These are phyloP conservation scores for Scytalidium lignicola DNA, from an alignment of 2,329 filamentous ascomycete genomes.

Conservation along the genomic window DNA sequence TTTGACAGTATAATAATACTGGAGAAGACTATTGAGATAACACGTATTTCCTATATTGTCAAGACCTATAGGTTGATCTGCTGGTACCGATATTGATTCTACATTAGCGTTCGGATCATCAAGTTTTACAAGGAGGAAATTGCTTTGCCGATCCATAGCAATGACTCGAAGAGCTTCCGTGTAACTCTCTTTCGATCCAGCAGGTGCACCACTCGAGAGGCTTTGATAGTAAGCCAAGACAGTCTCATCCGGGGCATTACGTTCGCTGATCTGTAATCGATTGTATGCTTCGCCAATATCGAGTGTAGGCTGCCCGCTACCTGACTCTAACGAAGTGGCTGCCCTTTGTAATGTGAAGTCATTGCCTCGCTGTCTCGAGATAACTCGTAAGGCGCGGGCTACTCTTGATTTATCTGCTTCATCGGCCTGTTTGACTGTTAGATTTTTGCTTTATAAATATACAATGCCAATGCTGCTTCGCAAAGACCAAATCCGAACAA, in stretches of 20 bases:
- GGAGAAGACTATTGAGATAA: constrained; percentile 92
- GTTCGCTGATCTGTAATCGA: constrained; percentile 24
- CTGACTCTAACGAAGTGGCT: constrained; percentile 22
- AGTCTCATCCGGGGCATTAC: constrained; percentile 24
- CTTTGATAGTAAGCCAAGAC: constrained; percentile 27
- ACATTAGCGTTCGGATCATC: constrained; percentile 27
- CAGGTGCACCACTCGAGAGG: constrained; percentile 18
- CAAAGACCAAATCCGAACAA: background rate
- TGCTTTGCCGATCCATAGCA: constrained; percentile 25
- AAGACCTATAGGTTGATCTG: constrained; percentile 73
- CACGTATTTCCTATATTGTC: constrained; percentile 97
- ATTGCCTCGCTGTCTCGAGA: constrained; percentile 21
- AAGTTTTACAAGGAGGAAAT: constrained; percentile 27
- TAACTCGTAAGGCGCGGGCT: constrained; percentile 22
- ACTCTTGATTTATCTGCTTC: constrained; percentile 26
- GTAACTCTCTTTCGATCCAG: constrained; percentile 26
- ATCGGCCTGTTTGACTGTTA: constrained; percentile 15
- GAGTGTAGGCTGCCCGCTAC: constrained; percentile 16
- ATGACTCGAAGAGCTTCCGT: constrained; percentile 26
- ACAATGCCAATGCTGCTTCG: background rate
- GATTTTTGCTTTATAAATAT: background rate
- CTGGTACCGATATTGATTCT: constrained; percentile 15
- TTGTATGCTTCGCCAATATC: constrained; percentile 26
- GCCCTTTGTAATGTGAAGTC: constrained; percentile 21
- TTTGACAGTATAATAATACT: constrained; percentile 88